Evolutionary conservation across 495 filamentous ascomycete species (phyloP), one percentile per base, ranked within the genome.

Genomic region (Staphylotrichum tortipilum): DNA sequence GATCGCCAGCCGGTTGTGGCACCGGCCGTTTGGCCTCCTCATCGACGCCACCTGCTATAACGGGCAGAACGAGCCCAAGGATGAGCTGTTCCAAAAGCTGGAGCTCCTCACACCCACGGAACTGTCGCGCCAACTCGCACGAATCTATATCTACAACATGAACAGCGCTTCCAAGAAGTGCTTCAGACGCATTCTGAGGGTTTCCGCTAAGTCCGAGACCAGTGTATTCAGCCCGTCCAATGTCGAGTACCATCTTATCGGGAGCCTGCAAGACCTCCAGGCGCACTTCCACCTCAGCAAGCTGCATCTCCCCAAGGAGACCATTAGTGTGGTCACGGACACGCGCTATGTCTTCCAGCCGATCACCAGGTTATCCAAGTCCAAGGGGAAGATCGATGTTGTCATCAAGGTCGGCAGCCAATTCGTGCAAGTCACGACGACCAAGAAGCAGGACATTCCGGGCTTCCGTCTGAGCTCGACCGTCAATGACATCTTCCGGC

Each of bases 131-230:
- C 74, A 81, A 41, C 68, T 83, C 4, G 67, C 70, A 11, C 66
- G 78, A 42, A 64, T 79, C 17, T 84, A 83, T 49, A 68, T 83
- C 42, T 84, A 83, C 63, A 84, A 84, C 55, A 83, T 83, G 80
- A 84, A 84, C 56, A 81, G 72, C 53, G 75, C 77, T 5, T 80
- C 70, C 55, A 69, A 71, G 47, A 83, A 82, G 69, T 82, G 77
- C 57, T 79, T 83, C 56, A 71, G 81, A 1, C 72, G 78, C 18
- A 67, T 80, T 15, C 64, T 83, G 15, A 67, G 77, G 15, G 56
- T 79, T 29, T 75, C 75, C n/a, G 68, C 72, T 10, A 77, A 75
- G 58, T 76, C 69, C 48, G 76, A 80, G 4, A 59, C 56, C 44
- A 76, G 68, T 59, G 60, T 71, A n/a, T 75, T 82, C 54, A 74